Base-by-base conservation (phyloP, 345 rosid species). In the Citrus reticulata region DNA sequence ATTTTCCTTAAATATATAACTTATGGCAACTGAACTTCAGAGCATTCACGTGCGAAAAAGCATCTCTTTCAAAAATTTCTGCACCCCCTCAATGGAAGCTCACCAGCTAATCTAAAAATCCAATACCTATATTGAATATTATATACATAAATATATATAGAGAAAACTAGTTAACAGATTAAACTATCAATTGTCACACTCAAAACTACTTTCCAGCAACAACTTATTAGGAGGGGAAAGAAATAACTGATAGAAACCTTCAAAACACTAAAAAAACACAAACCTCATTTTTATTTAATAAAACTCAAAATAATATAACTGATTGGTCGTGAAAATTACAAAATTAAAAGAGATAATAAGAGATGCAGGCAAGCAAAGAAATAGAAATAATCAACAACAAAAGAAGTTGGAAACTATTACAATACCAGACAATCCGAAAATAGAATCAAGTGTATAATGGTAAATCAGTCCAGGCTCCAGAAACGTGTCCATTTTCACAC, bases 401-500 rank as follows among this genome's bases (percentile, higher is more conserved):
- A 30, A 72, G 55, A 61, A 61, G 32, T 40, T 4, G 68, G 25
- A 51, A 66, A 76, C 25, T 32, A 19, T 1, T 9, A 19, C 29
- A 63, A 40, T 75, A 63, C 59, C 70, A 62, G 54, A 1, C 34
- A 59, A 37, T 37, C 63, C 13, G 37, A 9, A 72, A 75, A 39
- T 17, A n/a, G 0, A 2, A 54, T 85, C 84, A 93, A 81, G 89
- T 88, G 82, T 92, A 96, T 79, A 92, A 81, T 13, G 95, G 97
- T 72, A 87, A 83, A 73, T 84, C 83, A 0, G 99, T 96, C 99
- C 99, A 94, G 55, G 98, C 98, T 57, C 99, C 99, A 9, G 97
- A 93, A 74, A 94, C 97, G 80, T 96, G 98, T 5, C 98, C 98
- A 83, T 94, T 94, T 84, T 96, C 98, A 80, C 99, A 96, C 1